These are phyloP conservation scores for Trametes polyzona DNA, from an alignment of 1,284 basidiomycete species.

Conservation along the genomic window DNA sequence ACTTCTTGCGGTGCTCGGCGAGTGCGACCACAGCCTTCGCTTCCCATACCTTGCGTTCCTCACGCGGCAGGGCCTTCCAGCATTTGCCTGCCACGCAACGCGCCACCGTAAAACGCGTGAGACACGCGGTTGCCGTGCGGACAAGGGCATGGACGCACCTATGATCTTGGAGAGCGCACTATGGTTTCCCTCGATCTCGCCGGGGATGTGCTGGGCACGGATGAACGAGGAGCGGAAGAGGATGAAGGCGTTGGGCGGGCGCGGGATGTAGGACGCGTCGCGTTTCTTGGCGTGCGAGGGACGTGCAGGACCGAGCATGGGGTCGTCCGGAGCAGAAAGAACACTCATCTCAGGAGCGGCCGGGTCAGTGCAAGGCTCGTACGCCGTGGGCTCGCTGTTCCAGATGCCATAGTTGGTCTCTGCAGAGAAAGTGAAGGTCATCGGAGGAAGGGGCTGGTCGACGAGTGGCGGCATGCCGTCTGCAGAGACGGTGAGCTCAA, in stretches of 20 bases:
- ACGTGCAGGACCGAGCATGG: slow-evolving; percentile 33
- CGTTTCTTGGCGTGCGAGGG: slow-evolving; percentile 49
- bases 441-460: slow-evolving; percentile 49
- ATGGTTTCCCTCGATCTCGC: slow-evolving; percentile 79
- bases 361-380: slow-evolving; percentile 40
- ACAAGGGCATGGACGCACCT: slow-evolving; percentile 32
- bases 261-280: slow-evolving; percentile 75
- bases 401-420: slow-evolving; percentile 49
- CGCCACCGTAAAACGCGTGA: slow-evolving; percentile 16
- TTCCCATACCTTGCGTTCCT: slow-evolving; percentile 75
- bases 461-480: slow-evolving; percentile 50
- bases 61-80: slow-evolving; percentile 62
- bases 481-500: slow-evolving; percentile 12
- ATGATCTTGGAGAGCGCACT: slow-evolving; percentile 63
- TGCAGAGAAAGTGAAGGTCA: slow-evolving; percentile 53
- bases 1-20: slow-evolving; percentile 75
- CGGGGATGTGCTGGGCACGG: slow-evolving; percentile 73
- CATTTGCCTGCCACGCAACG: slow-evolving; percentile 51
- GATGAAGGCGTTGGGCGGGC: slow-evolving; percentile 95
- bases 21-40: slow-evolving; percentile 74
- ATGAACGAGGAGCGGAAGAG: slow-evolving; percentile 92
- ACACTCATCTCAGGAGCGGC: slow-evolving; percentile 25
- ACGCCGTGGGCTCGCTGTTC: slow-evolving; percentile 40
- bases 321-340: slow-evolving; percentile 28
- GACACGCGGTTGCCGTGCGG: slow-evolving; percentile 21